Conservation (phyloP, 768 basidiomycete genomes). For the Trametes cinnabarina region DNA sequence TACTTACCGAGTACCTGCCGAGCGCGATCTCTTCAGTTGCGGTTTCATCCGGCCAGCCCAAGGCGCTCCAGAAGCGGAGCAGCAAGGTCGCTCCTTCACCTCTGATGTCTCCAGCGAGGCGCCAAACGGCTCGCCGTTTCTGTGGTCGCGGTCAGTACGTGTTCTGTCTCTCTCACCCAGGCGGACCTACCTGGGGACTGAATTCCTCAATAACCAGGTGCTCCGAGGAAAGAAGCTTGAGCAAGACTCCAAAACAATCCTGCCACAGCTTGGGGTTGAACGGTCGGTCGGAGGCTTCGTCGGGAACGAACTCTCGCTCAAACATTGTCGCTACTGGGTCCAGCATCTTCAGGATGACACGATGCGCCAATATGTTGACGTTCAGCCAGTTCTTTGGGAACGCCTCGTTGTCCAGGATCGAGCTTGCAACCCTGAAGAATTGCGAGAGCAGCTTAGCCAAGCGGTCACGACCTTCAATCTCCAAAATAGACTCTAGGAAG, state of each 20-base stretch:
- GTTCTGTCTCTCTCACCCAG: background rate
- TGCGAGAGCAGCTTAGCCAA: slow-evolving; percentile 68
- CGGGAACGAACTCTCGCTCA: slow-evolving; percentile 77
- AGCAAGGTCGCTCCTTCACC: slow-evolving; percentile 86
- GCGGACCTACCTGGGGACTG: slow-evolving; percentile 71
- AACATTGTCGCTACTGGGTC: slow-evolving; percentile 78
- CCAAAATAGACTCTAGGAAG: slow-evolving; percentile 76
- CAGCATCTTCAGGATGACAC: slow-evolving; percentile 84
- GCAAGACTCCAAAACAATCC: slow-evolving; percentile 75
- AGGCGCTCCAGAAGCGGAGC: slow-evolving; percentile 77
- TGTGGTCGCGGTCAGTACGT: slow-evolving; percentile 29
- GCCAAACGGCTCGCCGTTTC: slow-evolving; percentile 96
- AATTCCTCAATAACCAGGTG: slow-evolving; percentile 94
- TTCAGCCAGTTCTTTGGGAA: slow-evolving; percentile 93
- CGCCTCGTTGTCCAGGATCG: slow-evolving; percentile 82
- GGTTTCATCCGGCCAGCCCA: slow-evolving; percentile 70
- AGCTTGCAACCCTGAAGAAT: slow-evolving; percentile 77
- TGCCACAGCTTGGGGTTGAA: slow-evolving; percentile 83
- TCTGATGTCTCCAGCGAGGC: slow-evolving; percentile 92
- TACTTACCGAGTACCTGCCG: slow-evolving; percentile 57
- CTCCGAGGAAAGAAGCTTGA: slow-evolving; percentile 84
- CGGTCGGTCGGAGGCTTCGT: slow-evolving; percentile 53
- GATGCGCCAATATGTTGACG: slow-evolving; percentile 84
- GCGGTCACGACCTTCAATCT: slow-evolving; percentile 86
- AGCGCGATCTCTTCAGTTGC: slow-evolving; percentile 37